These are phyloP conservation scores for Chlorella sp. DNA, from an alignment of 139 green algal species.

Conservation along the genomic window DNA sequence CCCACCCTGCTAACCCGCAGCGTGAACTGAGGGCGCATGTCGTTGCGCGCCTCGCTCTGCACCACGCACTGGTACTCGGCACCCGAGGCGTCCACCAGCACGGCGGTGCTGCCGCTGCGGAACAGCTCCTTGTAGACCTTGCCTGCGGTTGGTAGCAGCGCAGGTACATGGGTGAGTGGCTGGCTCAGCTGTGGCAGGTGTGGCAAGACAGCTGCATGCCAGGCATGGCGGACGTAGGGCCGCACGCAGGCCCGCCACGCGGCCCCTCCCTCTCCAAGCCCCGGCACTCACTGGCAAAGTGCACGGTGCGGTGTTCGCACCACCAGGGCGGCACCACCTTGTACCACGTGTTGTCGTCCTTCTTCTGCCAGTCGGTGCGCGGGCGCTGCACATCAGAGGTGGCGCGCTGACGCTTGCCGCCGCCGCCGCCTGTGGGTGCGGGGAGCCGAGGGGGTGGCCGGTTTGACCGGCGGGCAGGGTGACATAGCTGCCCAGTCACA, in stretches of 20 bases:
- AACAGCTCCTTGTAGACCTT: constrained; percentile 52
- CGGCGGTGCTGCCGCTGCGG: background rate
- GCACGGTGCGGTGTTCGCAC: constrained; percentile 49
- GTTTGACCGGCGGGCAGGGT: no score
- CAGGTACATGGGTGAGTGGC: background rate
- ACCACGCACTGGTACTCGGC: constrained; percentile 28
- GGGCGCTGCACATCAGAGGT: constrained; percentile 16
- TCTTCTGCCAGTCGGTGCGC: constrained; percentile 51
- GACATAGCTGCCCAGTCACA: no score
- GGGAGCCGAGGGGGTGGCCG: no score
- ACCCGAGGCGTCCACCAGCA: constrained; percentile 31
- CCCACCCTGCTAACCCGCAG: constrained; percentile 1
- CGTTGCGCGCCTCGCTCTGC: constrained; percentile 43
- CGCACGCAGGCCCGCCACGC: background rate
- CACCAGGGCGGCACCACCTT: constrained; percentile 56
- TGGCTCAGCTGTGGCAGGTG: background rate
- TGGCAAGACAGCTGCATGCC: no score
- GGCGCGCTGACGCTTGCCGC: background rate
- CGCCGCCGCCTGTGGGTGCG: background rate
- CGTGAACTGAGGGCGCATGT: constrained; percentile 49
- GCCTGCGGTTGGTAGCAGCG: constrained; percentile 15
- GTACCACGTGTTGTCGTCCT: constrained; percentile 35
- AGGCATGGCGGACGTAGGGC: background rate
- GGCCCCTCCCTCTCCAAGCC: background rate
- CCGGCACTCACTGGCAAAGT: constrained; percentile 48